Evolutionary conservation across 805 yeast species (phyloP), one percentile per base, ranked within the genome.

Genomic region (Hanseniaspora occidentalis): DNA sequence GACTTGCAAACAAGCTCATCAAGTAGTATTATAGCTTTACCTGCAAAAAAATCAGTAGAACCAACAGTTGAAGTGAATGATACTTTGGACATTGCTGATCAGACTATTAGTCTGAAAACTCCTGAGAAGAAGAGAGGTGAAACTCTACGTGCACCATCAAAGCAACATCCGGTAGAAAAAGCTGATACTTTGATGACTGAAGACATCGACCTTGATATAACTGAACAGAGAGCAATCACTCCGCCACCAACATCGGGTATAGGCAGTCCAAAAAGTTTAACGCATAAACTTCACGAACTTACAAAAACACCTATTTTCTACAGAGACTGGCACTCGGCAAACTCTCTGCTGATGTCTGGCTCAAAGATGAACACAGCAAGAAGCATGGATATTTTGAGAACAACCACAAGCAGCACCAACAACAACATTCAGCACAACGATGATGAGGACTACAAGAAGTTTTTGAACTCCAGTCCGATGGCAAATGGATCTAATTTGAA

Each of bases 161-260:
- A 23, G 7, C 9, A 7, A 23, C 7, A 10, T 10, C 25, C 9
- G 7, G 25, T 23, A 7, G 25, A 23, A 10, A 23, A 23, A 23
- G n/a, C n/a, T n/a, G n/a, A n/a, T n/a, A n/a, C n/a, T n/a, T n/a
- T n/a, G n/a, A n/a, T n/a, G n/a, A n/a, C n/a, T n/a, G n/a, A n/a
- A n/a, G n/a, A n/a, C n/a, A 13, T 25, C 4, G 29, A 25, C n/a
- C 29, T 14, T 3, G 29, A 25, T 25, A 14, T 14, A 13, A 25
- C 29, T 13, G 29, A 25, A 16, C 16, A 29, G 9, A 29, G 17
- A 14, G 18, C 17, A 4, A 4, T 17, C 9, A 37, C 43, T 24
- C 38, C 44, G 11, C 39, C 39, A 13, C 25, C 41, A 8, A 35
- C 42, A 2, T 31, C 44, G 9, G 36, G 29, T 37, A 31, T 31